Percentiles rank a stretch among this genome's conserved stretches.
phyloP scores from a whole-genome alignment of 352 stramenopile genomes.

The Discostella stelligera region DNA sequence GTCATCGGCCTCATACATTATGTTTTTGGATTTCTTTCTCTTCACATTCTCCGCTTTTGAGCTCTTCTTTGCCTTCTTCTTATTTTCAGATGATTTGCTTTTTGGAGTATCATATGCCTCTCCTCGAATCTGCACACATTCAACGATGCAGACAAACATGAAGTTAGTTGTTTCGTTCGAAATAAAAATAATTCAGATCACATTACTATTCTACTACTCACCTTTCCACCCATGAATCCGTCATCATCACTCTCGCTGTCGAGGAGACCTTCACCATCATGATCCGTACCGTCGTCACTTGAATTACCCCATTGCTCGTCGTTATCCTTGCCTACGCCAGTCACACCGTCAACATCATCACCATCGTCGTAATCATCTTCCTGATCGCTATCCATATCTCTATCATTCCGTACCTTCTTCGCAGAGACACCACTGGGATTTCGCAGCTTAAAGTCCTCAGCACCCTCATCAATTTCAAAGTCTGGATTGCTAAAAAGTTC shows the following conservation, averaged over 20 bases:
- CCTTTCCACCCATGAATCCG: conserved; percentile 70
- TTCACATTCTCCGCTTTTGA: conserved; percentile 40
- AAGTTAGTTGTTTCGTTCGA: not conserved
- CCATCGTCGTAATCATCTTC: conserved; percentile 61
- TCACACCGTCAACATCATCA: conserved; percentile 5
- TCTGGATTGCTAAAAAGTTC: conserved; percentile 95
- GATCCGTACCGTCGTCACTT: conserved; percentile 41
- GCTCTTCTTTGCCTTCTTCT: conserved; percentile 32
- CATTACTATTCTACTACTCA: conserved; percentile 13
- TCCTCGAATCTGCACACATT: conserved; percentile 49
- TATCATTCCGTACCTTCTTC: conserved; percentile 84
- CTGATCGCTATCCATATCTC: conserved; percentile 92
- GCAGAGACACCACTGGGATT: conserved; percentile 89
- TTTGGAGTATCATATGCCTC: conserved; percentile 60
- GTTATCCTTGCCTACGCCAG: conserved; percentile 23
- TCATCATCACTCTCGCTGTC: conserved; percentile 75
- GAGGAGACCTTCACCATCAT: conserved; percentile 18
- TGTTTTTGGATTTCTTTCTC: conserved; percentile 46
- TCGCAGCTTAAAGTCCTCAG: conserved; percentile 92
- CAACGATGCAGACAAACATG: not conserved
- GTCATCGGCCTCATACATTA: conserved; percentile 74
- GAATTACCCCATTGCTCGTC: conserved; percentile 31
- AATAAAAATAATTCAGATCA: not conserved
- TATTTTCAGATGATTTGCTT: conserved; percentile 46
- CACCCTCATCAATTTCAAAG: conserved; percentile 97